phyloP scores from a whole-genome alignment of 345 rosid genomes.

The Eucalyptus paniculata region DNA sequence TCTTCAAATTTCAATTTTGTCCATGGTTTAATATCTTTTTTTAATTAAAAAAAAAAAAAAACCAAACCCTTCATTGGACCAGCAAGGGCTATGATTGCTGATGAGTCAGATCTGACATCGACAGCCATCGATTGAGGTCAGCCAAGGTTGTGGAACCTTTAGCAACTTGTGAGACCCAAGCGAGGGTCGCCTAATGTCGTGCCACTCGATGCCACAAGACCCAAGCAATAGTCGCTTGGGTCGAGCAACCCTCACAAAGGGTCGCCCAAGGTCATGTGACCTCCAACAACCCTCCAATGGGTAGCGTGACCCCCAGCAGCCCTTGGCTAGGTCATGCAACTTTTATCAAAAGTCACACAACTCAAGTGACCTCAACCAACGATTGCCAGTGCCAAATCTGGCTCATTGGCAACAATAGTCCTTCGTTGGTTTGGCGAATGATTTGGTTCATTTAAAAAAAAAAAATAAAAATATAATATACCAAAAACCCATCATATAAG shows the following conservation, averaged over 20 bases:
- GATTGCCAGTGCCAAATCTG: accelerated
- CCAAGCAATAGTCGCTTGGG: accelerated
- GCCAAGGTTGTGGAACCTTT: accelerated
- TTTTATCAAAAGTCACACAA: too few relatives aligned
- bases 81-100: accelerated
- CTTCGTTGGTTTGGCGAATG: accelerated
- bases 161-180: too few relatives aligned
- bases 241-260: too few relatives aligned
- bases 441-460: too few relatives aligned
- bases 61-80: accelerated
- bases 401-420: too few relatives aligned
- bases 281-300: accelerated
- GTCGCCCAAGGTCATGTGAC: accelerated
- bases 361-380: accelerated
- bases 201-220: too few relatives aligned
- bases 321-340: too few relatives aligned
- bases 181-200: accelerated
- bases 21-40: too few relatives aligned
- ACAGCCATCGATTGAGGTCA: accelerated
- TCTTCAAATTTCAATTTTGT: too few relatives aligned
- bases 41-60: too few relatives aligned
- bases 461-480: too few relatives aligned
- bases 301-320: accelerated
- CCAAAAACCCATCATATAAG: too few relatives aligned
- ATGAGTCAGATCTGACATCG: accelerated